Percentiles rank a stretch among this genome's conserved stretches.
These are phyloP conservation scores for Suillus weaverae DNA, from an alignment of 768 basidiomycete species.

Conservation along the genomic window DNA sequence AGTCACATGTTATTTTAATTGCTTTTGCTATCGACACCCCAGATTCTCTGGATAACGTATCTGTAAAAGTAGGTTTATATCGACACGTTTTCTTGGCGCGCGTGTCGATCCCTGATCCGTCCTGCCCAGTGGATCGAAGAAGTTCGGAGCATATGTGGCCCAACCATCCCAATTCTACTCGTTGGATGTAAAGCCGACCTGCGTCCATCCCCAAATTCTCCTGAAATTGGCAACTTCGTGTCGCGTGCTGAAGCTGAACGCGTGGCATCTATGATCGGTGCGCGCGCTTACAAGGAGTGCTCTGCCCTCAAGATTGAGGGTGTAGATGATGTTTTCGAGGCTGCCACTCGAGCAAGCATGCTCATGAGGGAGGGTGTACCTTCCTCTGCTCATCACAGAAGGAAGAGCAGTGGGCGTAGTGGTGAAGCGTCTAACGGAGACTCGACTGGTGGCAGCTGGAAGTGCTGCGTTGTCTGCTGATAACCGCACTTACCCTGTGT, in stretches of 20 bases:
- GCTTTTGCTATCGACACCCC: constrained; percentile 96
- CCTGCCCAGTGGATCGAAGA: constrained; percentile 91
- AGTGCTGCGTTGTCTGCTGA: constrained; percentile 73
- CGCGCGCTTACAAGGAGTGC: constrained; percentile 93
- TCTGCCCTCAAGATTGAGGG: constrained; percentile 88
- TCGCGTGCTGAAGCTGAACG: constrained; percentile 80
- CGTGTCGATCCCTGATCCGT: constrained; percentile 13
- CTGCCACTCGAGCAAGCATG: constrained; percentile 95
- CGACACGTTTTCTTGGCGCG: constrained; percentile 9
- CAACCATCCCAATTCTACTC: constrained; percentile 88
- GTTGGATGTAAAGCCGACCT: constrained; percentile 97
- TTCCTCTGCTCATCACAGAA: constrained; percentile 49
- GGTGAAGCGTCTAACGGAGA: constrained; percentile 36
- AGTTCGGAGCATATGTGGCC: constrained; percentile 94
- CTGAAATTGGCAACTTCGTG: constrained; percentile 57
- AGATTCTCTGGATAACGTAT: constrained; percentile 95
- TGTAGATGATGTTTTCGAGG: constrained; percentile 97
- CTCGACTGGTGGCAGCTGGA: constrained; percentile 45
- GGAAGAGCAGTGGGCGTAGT: constrained; percentile 51
- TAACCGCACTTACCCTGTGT: constrained; percentile 1
- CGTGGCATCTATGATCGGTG: constrained; percentile 82
- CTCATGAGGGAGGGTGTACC: constrained; percentile 86
- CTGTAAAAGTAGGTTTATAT: constrained; percentile 67
- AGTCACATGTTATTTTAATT: constrained; percentile 98
- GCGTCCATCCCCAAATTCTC: constrained; percentile 56